Evolutionary conservation across 257 asterid species (phyloP).

Genomic region (Nicotiana paniculata): DNA sequence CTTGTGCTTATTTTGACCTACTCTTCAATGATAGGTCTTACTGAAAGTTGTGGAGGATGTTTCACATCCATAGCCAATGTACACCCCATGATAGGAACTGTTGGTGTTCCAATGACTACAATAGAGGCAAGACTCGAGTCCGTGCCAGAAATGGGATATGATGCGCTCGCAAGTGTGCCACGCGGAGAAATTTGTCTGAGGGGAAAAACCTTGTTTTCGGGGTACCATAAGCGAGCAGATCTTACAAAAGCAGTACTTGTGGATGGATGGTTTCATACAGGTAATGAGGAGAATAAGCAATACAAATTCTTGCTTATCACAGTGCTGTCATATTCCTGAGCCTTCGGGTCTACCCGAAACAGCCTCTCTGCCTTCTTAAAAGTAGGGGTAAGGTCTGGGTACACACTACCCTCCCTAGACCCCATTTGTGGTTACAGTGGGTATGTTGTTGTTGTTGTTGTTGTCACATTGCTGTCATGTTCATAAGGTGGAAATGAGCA

Average conservation of each 20-base stretch:
- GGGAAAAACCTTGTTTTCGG: slow-evolving; percentile 76
- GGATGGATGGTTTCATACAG: slow-evolving; percentile 97
- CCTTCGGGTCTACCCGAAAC: too few species aligned
- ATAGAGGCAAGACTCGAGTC: slow-evolving; percentile 90
- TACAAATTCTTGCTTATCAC: too few species aligned
- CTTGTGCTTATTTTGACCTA: not conserved
- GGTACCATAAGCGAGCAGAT: slow-evolving; percentile 83
- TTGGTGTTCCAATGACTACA: slow-evolving; percentile 83
- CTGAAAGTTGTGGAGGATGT: slow-evolving; percentile 81
- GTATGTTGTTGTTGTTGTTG: too few species aligned
- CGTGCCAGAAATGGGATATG: slow-evolving; percentile 91
- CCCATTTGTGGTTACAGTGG: too few species aligned
- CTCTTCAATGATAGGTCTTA: slow-evolving; percentile 47
- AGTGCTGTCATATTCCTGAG: too few species aligned
- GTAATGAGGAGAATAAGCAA: slow-evolving; percentile 20
- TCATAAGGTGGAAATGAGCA: not conserved
- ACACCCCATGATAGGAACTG: slow-evolving; percentile 74
- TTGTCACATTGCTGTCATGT: not conserved
- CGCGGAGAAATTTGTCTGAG: slow-evolving; percentile 88
- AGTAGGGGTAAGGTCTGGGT: too few species aligned
- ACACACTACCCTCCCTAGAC: too few species aligned
- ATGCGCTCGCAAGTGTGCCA: slow-evolving; percentile 61
- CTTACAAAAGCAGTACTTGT: slow-evolving; percentile 57
- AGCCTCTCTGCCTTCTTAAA: too few species aligned
- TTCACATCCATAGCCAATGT: slow-evolving; percentile 72